Base-by-base conservation (phyloP, 2,329 filamentous ascomycete genomes). In the Alternaria sp. region DNA sequence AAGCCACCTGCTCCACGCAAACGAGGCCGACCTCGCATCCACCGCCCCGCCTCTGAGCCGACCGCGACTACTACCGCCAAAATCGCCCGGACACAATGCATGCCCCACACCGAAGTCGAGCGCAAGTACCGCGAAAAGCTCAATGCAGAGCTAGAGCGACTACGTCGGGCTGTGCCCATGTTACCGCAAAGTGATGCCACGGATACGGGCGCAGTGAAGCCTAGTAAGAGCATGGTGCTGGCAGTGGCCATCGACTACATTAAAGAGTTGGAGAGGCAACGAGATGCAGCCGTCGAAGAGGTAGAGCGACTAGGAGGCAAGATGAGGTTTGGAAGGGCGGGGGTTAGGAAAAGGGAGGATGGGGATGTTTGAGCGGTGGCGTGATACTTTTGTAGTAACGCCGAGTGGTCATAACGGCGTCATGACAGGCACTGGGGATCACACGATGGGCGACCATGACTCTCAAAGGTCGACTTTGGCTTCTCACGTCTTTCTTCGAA, bases 101-200 rank as follows among this genome's bases (percentile, higher is more conserved):
- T 64, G 55, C 71, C 71, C 14, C 71, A 74, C 51, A 74, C 70
- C 44, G 67, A 74, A 63, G 71, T 59, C 55, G 72, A 65, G 28
- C 63, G 63, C 55, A 63, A 63, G 44, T 65, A 65, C 28, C 55
- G 63, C 14, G 63, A 65, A 56, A 71, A 72, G 37, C 63, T 74
- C 25, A 74, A 74, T 55, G 61, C 65, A 10, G 71, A 73, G 55
- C 63, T 74, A 23, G 71, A 74, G 56, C 63, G 71, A 18, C 56
- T 74, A 47, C 64, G 71, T n/a, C 59, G 60, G 20, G 71, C 70
- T 3, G 63, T 74, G 2, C 71, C 71, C 23, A 73, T 70, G 30
- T 47, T 74, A 8, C 69, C 70, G 6, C 70, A 68, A 25, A 60
- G 61, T 15, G 64, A 60, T 26, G 10, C 55, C 3, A 47, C 62